Percentiles rank a stretch among this genome's conserved stretches.
These are phyloP conservation scores for Gymnopilus dilepis DNA, from an alignment of 768 basidiomycete genomes.

Conservation along the genomic window DNA sequence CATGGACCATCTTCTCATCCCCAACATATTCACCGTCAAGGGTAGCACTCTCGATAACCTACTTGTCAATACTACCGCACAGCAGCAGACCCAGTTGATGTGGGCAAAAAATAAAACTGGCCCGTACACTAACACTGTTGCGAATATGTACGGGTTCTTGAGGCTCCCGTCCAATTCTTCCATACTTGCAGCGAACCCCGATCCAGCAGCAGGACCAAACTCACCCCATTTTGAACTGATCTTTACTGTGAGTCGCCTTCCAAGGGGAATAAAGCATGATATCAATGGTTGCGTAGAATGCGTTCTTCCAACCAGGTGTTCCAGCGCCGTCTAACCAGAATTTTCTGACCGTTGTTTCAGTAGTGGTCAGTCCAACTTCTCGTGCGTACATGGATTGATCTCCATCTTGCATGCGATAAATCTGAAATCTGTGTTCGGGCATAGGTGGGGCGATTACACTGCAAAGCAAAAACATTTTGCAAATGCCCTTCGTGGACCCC, in stretches of 20 bases:
- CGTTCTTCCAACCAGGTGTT: not conserved
- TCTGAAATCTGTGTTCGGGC: not conserved
- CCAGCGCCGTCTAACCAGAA: not conserved
- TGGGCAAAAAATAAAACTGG: slow-evolving; percentile 35
- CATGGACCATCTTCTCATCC: not conserved
- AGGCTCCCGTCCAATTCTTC: slow-evolving; percentile 29
- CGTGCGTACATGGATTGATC: not conserved
- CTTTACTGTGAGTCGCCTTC: slow-evolving; percentile 29
- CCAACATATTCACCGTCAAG: not conserved
- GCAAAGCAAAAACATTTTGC: slow-evolving; percentile 20
- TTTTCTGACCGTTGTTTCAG: slow-evolving; percentile 7
- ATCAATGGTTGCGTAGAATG: not conserved
- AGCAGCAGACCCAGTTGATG: slow-evolving; percentile 18
- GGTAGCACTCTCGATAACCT: not conserved
- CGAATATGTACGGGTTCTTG: slow-evolving; percentile 28
- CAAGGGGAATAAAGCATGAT: no score
- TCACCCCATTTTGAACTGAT: slow-evolving; percentile 38
- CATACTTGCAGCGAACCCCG: slow-evolving; percentile 24
- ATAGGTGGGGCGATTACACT: slow-evolving; percentile 10
- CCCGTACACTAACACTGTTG: slow-evolving; percentile 21
- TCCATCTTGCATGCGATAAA: not conserved
- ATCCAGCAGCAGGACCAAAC: slow-evolving; percentile 36
- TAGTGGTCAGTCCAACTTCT: slow-evolving; percentile 8
- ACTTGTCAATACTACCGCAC: slow-evolving; percentile 15
- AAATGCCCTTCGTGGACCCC: slow-evolving; percentile 17